These are phyloP conservation scores for Pseudomicrostroma phylloplanum DNA, from an alignment of 1,284 basidiomycete species.

Conservation along the genomic window DNA sequence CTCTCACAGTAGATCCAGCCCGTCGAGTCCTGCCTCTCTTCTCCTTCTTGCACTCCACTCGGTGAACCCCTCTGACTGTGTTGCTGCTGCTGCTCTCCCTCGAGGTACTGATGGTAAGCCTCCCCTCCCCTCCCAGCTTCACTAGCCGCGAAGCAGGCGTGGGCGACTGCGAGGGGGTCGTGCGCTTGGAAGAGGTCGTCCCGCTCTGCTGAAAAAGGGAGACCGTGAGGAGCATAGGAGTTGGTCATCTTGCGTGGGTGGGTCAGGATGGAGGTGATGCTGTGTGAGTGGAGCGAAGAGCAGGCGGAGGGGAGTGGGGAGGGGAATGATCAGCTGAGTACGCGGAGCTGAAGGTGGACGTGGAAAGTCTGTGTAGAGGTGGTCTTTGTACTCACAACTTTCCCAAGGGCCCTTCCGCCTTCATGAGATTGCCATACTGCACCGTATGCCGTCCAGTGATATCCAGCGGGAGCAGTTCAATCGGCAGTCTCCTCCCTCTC, in stretches of 20 bases:
- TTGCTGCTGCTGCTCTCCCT: background rate
- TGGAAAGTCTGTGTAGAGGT: background rate
- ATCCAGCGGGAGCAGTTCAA: constrained; percentile 41
- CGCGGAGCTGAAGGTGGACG: background rate
- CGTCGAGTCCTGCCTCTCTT: background rate
- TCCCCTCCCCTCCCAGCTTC: background rate
- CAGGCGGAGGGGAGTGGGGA: background rate
- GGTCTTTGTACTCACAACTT: constrained; percentile 12
- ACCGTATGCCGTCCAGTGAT: constrained; percentile 38
- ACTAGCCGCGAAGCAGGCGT: constrained; percentile 31
- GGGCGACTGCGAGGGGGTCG: constrained; percentile 44
- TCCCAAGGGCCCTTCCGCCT: constrained; percentile 15
- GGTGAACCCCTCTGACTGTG: background rate
- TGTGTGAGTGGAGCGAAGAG: constrained; percentile 14
- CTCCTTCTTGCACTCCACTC: constrained; percentile 5
- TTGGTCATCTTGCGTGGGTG: constrained; percentile 43
- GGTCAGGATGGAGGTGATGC: constrained; percentile 34
- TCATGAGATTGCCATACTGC: constrained; percentile 35
- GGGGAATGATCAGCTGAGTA: constrained; percentile 8
- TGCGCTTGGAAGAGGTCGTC: constrained; percentile 44
- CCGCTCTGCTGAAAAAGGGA: constrained; percentile 28
- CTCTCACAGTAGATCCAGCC: constrained; percentile 25
- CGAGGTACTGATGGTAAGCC: background rate
- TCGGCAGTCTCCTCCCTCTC: constrained; percentile 21
- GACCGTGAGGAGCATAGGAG: constrained; percentile 27